A percentile compares a stretch with the other conserved stretches of the same genome.
Conservation (phyloP, 2,329 filamentous ascomycete species). For the Fusarium citri region DNA sequence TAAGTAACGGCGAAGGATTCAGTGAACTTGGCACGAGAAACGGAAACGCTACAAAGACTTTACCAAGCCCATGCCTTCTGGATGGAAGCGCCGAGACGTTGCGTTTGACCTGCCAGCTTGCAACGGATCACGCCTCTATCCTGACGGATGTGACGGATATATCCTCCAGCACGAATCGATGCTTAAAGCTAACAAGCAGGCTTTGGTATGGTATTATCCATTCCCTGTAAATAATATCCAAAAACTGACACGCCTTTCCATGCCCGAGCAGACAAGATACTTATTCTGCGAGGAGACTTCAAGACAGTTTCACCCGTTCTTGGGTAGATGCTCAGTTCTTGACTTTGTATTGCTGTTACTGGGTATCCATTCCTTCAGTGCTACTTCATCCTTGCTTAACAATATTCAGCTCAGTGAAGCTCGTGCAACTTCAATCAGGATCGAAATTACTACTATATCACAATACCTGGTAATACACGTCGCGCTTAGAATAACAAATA, state of each 20-base stretch:
- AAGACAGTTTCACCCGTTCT: too few relatives aligned
- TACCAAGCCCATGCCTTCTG: background rate
- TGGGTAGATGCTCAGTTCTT: too few relatives aligned
- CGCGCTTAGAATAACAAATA: fast-evolving
- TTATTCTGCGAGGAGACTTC: background rate
- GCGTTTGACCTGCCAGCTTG: background rate
- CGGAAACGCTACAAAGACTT: background rate
- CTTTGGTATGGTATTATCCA: background rate
- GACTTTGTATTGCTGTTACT: too few relatives aligned
- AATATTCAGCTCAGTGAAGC: too few relatives aligned
- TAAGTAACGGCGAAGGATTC: background rate
- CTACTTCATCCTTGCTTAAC: too few relatives aligned
- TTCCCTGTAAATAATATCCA: background rate
- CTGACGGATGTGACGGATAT: background rate
- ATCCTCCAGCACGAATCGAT: background rate
- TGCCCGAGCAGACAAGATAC: background rate
- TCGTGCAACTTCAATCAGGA: too few relatives aligned
- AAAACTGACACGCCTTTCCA: background rate
- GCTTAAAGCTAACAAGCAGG: too few relatives aligned
- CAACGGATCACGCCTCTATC: background rate
- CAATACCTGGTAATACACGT: too few relatives aligned
- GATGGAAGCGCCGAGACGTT: background rate
- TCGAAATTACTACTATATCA: too few relatives aligned
- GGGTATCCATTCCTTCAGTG: too few relatives aligned
- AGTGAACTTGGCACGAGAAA: background rate